A percentile compares a stretch with the other conserved stretches of the same genome.
phyloP scores from a whole-genome alignment of 805 yeast genomes.

The Schwanniomyces polymorphus region DNA sequence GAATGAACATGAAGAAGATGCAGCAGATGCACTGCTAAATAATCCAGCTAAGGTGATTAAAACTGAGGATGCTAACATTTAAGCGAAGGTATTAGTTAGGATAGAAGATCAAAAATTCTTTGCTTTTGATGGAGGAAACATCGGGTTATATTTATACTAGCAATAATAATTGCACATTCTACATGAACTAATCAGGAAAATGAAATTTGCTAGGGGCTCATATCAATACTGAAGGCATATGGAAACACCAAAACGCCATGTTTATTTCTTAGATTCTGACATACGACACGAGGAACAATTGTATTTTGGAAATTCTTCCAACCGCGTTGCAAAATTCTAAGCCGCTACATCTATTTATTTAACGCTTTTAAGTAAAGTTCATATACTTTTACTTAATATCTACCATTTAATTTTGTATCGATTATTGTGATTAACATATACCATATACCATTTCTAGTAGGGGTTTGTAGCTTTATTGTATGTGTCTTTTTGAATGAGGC shows the following conservation, averaged over 20 bases:
- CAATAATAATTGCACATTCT: neutral
- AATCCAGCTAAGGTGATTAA: constrained; percentile 1
- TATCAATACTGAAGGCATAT: neutral
- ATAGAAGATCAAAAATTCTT: neutral
- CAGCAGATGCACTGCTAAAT: constrained; percentile 8
- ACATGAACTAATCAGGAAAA: neutral
- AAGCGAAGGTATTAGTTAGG: constrained; percentile 1
- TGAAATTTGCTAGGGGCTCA: neutral
- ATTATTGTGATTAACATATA: neutral
- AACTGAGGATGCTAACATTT: neutral
- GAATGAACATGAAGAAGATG: constrained; percentile 31
- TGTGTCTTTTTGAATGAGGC: neutral
- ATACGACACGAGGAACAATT: neutral
- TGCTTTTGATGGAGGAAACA: neutral
- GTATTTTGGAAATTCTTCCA: neutral
- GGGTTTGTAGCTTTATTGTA: neutral
- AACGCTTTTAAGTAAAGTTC: neutral
- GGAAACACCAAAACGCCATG: neutral
- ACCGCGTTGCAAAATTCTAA: neutral
- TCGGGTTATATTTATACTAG: neutral
- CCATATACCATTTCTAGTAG: neutral
- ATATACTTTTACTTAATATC: neutral
- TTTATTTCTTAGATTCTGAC: neutral
- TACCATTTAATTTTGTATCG: neutral
- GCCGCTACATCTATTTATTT: neutral